These are phyloP conservation scores for Skeletonema marinoi DNA, from an alignment of 108 stramenopile species.

Conservation along the genomic window DNA sequence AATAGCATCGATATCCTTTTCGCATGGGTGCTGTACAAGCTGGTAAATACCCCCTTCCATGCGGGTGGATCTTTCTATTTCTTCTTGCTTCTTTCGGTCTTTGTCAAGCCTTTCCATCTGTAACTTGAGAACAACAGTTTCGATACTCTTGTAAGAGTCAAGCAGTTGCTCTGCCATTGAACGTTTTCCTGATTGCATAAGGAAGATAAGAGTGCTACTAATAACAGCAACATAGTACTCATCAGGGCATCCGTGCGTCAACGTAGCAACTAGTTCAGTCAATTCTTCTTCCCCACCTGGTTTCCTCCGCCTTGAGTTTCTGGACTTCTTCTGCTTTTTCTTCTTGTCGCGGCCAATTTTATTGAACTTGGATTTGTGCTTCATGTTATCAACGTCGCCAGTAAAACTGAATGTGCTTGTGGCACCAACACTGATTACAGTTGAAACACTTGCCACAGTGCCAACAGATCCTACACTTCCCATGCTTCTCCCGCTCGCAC, in stretches of 20 bases:
- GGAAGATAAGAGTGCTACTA: slow-evolving; percentile 69
- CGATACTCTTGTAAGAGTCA: slow-evolving; percentile 52
- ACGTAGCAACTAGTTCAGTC: slow-evolving; percentile 48
- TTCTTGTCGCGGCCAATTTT: slow-evolving; percentile 56
- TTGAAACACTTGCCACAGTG: slow-evolving; percentile 69
- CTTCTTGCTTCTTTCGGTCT: slow-evolving; percentile 38
- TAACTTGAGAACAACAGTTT: slow-evolving; percentile 28
- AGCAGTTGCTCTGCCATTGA: slow-evolving; percentile 50
- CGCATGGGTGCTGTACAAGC: slow-evolving; percentile 52
- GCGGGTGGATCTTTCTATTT: slow-evolving; percentile 35
- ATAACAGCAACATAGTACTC: slow-evolving; percentile 51
- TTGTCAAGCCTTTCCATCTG: slow-evolving; percentile 34
- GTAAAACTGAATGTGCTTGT: slow-evolving; percentile 73
- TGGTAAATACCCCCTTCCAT: slow-evolving; percentile 30
- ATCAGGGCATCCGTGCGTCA: slow-evolving; percentile 59
- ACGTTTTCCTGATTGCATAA: slow-evolving; percentile 52
- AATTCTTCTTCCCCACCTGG: slow-evolving; percentile 88
- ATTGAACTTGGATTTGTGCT: slow-evolving; percentile 89
- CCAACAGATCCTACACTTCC: slow-evolving; percentile 40
- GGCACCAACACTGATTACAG: slow-evolving; percentile 76
- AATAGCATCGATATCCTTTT: slow-evolving; percentile 62
- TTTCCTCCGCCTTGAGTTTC: slow-evolving; percentile 53
- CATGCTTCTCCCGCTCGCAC: slow-evolving; percentile 46
- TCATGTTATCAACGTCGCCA: slow-evolving; percentile 59
- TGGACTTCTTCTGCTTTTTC: slow-evolving; percentile 77